phyloP scores from a whole-genome alignment of 371 early-diverging fungal species.

The Lichtheimia ornata region DNA sequence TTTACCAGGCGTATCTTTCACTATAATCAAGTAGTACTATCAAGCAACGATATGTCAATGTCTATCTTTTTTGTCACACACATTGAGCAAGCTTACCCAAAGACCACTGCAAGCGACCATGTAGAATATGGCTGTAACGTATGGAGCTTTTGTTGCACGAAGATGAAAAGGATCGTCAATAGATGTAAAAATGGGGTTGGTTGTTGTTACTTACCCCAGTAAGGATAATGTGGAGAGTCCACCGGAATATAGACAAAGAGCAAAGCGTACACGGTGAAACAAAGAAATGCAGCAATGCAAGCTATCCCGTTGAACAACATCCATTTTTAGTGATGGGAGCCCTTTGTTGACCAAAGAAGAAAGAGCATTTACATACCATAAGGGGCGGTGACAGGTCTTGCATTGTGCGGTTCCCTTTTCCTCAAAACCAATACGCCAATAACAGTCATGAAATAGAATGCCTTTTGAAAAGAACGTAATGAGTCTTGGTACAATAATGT shows the following conservation, averaged over 20 bases:
- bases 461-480: conserved; percentile 15
- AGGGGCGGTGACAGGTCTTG: conserved; percentile 35
- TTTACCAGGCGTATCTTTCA: conserved; percentile 33
- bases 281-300: conserved; percentile 28
- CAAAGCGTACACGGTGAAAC: conserved; percentile 34
- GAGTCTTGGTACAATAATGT: neutral
- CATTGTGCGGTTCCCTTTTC: conserved; percentile 36
- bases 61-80: neutral
- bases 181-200: neutral
- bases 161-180: neutral
- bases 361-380: conserved; percentile 22
- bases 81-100: conserved; percentile 32
- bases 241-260: conserved; percentile 49
- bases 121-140: conserved; percentile 31
- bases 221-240: conserved; percentile 39
- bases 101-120: conserved; percentile 30
- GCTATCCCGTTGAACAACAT: conserved; percentile 12
- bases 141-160: conserved; percentile 31
- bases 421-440: conserved; percentile 32
- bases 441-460: conserved; percentile 41
- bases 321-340: neutral
- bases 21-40: conserved; percentile 43
- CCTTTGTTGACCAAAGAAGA: neutral
- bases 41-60: neutral
- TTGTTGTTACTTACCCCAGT: conserved; percentile 33